These are phyloP conservation scores for Canariomyces notabilis DNA, from an alignment of 2,329 filamentous ascomycete species.

Conservation along the genomic window DNA sequence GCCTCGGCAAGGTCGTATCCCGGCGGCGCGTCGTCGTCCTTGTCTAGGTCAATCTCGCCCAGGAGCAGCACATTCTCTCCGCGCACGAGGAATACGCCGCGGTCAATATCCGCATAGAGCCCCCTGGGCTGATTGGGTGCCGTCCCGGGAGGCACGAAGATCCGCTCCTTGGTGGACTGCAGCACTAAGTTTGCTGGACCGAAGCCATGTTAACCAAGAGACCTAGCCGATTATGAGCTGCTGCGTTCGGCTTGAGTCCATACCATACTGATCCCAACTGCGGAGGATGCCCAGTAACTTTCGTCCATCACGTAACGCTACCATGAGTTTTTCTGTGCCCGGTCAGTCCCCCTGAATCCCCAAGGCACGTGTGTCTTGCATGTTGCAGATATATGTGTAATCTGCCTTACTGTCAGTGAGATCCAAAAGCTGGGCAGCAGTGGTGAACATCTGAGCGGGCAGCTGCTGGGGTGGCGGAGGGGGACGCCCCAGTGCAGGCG, in stretches of 20 bases:
- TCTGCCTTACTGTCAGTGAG: slow-evolving; percentile 86
- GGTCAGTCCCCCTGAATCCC: slow-evolving; percentile 22
- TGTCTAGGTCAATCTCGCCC: slow-evolving; percentile 94
- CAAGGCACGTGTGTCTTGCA: too few species aligned
- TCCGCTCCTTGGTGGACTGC: slow-evolving; percentile 84
- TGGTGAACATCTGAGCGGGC: slow-evolving; percentile 97
- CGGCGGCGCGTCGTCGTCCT: slow-evolving; percentile 78
- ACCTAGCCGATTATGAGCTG: neutral
- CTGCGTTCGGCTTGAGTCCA: slow-evolving; percentile 23
- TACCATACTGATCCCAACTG: slow-evolving; percentile 98
- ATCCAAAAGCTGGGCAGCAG: slow-evolving; percentile 89
- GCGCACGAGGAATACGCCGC: slow-evolving; percentile 85
- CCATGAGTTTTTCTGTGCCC: slow-evolving; percentile 80
- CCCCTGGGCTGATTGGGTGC: slow-evolving; percentile 37
- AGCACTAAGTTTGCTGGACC: slow-evolving; percentile 85
- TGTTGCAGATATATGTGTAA: neutral
- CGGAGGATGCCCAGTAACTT: slow-evolving; percentile 89
- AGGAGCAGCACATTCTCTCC: slow-evolving; percentile 96
- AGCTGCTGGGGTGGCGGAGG: slow-evolving; percentile 54
- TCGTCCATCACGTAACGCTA: slow-evolving; percentile 85
- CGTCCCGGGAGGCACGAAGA: slow-evolving; percentile 59
- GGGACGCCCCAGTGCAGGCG: slow-evolving; percentile 23
- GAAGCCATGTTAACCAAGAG: slow-evolving; percentile 25
- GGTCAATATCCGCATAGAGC: slow-evolving; percentile 76
- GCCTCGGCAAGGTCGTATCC: slow-evolving; percentile 52